Percentiles rank a stretch among this genome's conserved stretches.
Evolutionary conservation across 2,329 filamentous ascomycete species (phyloP).

Genomic region (Sarocladium oryzae): DNA sequence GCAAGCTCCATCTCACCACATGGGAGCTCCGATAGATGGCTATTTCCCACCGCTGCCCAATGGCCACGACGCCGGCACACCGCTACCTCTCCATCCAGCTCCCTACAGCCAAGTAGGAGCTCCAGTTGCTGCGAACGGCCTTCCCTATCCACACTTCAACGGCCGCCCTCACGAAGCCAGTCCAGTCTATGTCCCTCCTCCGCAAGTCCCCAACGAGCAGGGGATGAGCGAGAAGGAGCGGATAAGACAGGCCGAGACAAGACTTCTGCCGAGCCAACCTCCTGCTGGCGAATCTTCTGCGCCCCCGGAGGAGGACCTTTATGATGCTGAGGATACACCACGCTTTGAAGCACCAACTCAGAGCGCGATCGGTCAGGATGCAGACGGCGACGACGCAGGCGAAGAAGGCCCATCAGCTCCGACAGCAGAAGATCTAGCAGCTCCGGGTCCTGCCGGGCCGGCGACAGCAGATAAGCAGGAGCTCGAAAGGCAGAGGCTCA

Average conservation of each 20-base stretch:
- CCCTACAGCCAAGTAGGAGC: background rate
- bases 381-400: slow-evolving; percentile 17
- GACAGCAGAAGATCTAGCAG: slow-evolving; percentile 36
- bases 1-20: slow-evolving; percentile 8
- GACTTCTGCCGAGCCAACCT: slow-evolving; percentile 74
- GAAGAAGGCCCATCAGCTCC: slow-evolving; percentile 38
- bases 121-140: slow-evolving; percentile 3
- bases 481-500: slow-evolving; percentile 58
- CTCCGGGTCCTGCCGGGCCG: slow-evolving; percentile 22
- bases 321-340: slow-evolving; percentile 38
- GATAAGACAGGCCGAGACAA: slow-evolving; percentile 68
- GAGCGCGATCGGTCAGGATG: slow-evolving; percentile 12
- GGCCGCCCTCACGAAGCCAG: slow-evolving; percentile 18
- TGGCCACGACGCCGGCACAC: slow-evolving; percentile 12
- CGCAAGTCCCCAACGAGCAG: slow-evolving; percentile 53
- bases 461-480: slow-evolving; percentile 70
- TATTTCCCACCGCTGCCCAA: slow-evolving; percentile 27
- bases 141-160: slow-evolving; percentile 11
- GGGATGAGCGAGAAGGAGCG: slow-evolving; percentile 75
- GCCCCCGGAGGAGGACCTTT: slow-evolving; percentile 40
- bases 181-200: slow-evolving; percentile 51
- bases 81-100: slow-evolving; percentile 9
- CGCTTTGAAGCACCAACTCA: slow-evolving; percentile 10
- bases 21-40: slow-evolving; percentile 9
- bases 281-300: slow-evolving; percentile 32